Evolutionary conservation across 345 rosid genomes (phyloP).

Genomic region (Syzygium grande): DNA sequence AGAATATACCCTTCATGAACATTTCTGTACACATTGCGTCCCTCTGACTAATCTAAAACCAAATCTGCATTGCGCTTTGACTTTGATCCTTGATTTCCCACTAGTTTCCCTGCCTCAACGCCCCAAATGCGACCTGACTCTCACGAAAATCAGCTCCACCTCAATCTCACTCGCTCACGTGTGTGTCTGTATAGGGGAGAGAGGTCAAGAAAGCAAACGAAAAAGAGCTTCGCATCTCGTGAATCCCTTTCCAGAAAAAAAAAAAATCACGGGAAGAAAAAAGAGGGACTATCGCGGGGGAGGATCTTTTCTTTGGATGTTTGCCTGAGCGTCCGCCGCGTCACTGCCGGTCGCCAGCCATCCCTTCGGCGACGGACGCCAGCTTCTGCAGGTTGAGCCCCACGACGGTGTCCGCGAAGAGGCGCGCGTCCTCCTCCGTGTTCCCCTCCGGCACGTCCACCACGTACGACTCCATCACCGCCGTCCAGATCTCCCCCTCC

Average conservation of each 20-base stretch:
- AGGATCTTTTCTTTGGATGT: not conserved
- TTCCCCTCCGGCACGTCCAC: slow-evolving; percentile 46
- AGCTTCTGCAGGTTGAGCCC: slow-evolving; percentile 39
- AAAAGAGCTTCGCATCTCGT: not conserved
- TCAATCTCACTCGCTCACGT: not conserved
- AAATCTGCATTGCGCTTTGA: not conserved
- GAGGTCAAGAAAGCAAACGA: not conserved
- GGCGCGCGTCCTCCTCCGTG: slow-evolving; percentile 37
- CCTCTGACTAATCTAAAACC: not conserved
- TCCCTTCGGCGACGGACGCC: slow-evolving; percentile 11
- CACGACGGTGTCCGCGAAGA: slow-evolving; percentile 40
- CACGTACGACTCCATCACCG: slow-evolving; percentile 39
- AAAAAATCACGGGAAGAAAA: not conserved
- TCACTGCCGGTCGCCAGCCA: slow-evolving; percentile 4
- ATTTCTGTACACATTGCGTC: not conserved
- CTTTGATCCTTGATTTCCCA: not conserved
- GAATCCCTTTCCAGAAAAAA: not conserved
- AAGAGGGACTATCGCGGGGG: not conserved
- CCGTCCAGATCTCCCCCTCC: slow-evolving; percentile 9
- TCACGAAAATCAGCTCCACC: not conserved
- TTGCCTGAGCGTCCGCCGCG: not conserved
- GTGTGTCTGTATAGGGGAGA: not conserved
- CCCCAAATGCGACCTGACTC: too few species aligned
- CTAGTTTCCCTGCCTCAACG: not conserved
- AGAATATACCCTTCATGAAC: not conserved